A percentile compares a stretch with the other conserved stretches of the same genome.
Evolutionary conservation across 768 basidiomycete species (phyloP).

Genomic region (Lanmaoa pseudosensibilis): DNA sequence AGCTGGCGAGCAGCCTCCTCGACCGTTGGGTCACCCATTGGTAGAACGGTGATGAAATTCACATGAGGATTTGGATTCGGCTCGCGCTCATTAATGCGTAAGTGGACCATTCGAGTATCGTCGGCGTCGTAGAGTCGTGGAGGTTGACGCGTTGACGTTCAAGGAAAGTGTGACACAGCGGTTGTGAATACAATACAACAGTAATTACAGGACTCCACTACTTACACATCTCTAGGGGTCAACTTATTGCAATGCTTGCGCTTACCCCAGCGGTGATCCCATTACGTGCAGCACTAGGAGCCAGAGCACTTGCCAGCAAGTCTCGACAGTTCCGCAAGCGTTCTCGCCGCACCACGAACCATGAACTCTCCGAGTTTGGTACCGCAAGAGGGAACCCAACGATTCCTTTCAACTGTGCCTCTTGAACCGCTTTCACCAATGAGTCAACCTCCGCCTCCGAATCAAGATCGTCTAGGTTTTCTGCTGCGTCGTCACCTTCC

Average conservation of each 20-base stretch:
- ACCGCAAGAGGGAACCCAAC: slow-evolving; percentile 69
- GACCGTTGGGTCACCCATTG: slow-evolving; percentile 38
- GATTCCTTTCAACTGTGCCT: slow-evolving; percentile 55
- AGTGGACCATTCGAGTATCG: slow-evolving; percentile 55
- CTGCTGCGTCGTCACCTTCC: slow-evolving; percentile 60
- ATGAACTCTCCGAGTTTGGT: slow-evolving; percentile 71
- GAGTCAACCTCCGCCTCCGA: slow-evolving; percentile 84
- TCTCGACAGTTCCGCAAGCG: slow-evolving; percentile 58
- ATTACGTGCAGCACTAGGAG: slow-evolving; percentile 21
- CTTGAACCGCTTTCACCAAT: slow-evolving; percentile 60
- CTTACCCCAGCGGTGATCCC: slow-evolving; percentile 21
- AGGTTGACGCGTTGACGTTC: not conserved
- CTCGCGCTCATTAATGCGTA: slow-evolving; percentile 67
- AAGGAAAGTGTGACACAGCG: not conserved
- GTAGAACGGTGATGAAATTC: slow-evolving; percentile 72
- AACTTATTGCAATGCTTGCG: slow-evolving; percentile 24
- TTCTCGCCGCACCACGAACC: slow-evolving; percentile 78
- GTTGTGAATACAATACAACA: not conserved
- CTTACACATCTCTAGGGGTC: not conserved
- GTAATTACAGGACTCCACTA: not conserved
- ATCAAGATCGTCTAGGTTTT: slow-evolving; percentile 78
- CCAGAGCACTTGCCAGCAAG: slow-evolving; percentile 53
- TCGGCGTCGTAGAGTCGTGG: not conserved
- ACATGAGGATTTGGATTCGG: slow-evolving; percentile 73
- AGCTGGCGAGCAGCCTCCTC: slow-evolving; percentile 70